Evolutionary conservation across 2,329 filamentous ascomycete species (phyloP).

Genomic region (Alternaria dauci): DNA sequence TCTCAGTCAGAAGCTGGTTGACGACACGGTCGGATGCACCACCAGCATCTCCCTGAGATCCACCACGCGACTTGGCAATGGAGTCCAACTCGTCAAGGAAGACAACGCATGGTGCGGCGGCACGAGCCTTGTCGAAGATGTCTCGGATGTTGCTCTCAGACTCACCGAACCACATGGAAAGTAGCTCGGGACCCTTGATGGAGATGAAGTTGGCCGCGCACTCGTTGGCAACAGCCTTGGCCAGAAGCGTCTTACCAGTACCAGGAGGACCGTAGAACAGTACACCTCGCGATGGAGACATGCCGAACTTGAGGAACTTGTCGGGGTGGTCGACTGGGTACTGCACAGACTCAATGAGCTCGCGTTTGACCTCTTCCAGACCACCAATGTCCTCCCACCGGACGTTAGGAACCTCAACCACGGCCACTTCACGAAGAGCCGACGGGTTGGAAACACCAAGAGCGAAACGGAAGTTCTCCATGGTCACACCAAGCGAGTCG

Average conservation of each 20-base stretch:
- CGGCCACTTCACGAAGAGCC: conserved; percentile 96
- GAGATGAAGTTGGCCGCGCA: conserved; percentile 99
- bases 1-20: conserved; percentile 99
- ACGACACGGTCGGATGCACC: conserved; percentile 99
- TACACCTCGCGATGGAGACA: conserved; percentile 97
- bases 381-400: conserved; percentile 99
- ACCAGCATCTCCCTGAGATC: conserved; percentile 92
- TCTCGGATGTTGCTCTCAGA: conserved; percentile 99
- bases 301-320: conserved; percentile 99
- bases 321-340: conserved; percentile 99
- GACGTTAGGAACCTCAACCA: conserved; percentile 98
- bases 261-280: conserved; percentile 98
- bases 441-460: conserved; percentile 98
- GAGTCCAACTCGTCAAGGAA: conserved; percentile 99
- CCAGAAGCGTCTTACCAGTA: conserved; percentile 99
- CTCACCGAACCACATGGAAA: conserved; percentile 99
- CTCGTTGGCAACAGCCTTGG: conserved; percentile 99
- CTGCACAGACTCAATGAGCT: conserved; percentile 98
- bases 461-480: conserved; percentile 99
- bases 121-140: conserved; percentile 99
- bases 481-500: conserved; percentile 96
- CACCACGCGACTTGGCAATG: conserved; percentile 98
- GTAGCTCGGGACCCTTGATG: conserved; percentile 95
- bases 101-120: conserved; percentile 95
- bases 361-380: conserved; percentile 97